Conservation (phyloP, 1,139 yeast species). For the Hansenula lynferdii region DNA sequence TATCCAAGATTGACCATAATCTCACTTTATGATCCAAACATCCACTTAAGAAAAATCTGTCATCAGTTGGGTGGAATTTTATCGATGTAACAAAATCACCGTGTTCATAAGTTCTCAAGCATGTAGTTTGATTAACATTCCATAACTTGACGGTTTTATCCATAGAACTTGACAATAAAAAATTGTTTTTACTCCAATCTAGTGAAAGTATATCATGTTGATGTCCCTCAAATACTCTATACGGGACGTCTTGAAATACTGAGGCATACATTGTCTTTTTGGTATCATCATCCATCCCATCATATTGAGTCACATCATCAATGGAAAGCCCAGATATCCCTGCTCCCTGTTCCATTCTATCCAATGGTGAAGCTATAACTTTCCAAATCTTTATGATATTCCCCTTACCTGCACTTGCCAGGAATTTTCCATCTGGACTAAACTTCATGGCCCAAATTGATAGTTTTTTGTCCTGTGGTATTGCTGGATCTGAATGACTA, state of each 20-base stretch:
- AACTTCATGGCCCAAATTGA: constrained; percentile 74
- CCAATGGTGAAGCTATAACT: constrained; percentile 66
- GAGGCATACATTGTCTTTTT: constrained; percentile 49
- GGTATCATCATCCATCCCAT: constrained; percentile 3
- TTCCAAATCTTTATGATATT: constrained; percentile 69
- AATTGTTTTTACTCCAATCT: constrained; percentile 89
- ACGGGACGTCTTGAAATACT: constrained; percentile 71
- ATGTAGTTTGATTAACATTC: constrained; percentile 68
- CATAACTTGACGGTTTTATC: constrained; percentile 80
- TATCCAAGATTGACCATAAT: constrained; percentile 82
- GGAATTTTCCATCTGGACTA: constrained; percentile 71
- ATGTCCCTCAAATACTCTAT: constrained; percentile 62
- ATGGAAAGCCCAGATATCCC: not conserved
- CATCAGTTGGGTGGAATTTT: constrained; percentile 82
- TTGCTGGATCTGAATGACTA: not conserved
- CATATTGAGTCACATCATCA: not conserved
- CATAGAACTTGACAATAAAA: constrained; percentile 77
- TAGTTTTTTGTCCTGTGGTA: constrained; percentile 24
- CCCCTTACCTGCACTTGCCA: constrained; percentile 84
- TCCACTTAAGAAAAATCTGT: constrained; percentile 81
- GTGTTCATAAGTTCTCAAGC: constrained; percentile 65
- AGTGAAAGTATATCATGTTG: constrained; percentile 62
- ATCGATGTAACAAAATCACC: constrained; percentile 82
- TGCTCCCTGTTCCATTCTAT: constrained; percentile 40
- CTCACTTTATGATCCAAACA: constrained; percentile 76